These are phyloP conservation scores for Citrus unshiu DNA, from an alignment of 345 rosid species.

Conservation along the genomic window DNA sequence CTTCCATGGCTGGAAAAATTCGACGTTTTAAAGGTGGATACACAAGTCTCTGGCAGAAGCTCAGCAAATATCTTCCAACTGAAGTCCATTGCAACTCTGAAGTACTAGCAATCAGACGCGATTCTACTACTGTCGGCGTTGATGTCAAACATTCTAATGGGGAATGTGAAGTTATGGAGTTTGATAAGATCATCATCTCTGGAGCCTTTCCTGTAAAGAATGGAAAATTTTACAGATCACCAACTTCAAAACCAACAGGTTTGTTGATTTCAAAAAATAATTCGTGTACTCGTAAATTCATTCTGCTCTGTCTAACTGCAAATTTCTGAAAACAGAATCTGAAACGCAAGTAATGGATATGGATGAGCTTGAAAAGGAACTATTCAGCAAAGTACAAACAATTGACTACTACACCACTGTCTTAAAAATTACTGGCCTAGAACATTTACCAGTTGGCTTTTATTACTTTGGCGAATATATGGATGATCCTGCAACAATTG, in stretches of 20 bases:
- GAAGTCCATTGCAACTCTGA: constrained; percentile 42
- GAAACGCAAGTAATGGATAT: constrained; percentile 42
- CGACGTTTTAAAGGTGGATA: constrained; percentile 62
- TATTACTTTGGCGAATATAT: constrained; percentile 63
- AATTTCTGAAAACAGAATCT: constrained; percentile 35
- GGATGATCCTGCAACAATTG: constrained; percentile 61
- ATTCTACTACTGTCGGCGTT: constrained; percentile 31
- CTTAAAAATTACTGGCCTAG: constrained; percentile 52
- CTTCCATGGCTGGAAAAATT: constrained; percentile 75
- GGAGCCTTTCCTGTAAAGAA: constrained; percentile 49
- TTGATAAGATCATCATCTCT: constrained; percentile 56
- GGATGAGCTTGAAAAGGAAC: constrained; percentile 45
- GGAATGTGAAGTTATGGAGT: constrained; percentile 38
- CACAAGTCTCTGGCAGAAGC: constrained; percentile 50
- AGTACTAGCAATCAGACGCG: constrained; percentile 42
- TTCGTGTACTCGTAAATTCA: not conserved
- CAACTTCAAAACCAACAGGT: constrained; percentile 36
- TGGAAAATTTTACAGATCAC: constrained; percentile 52
- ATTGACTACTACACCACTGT: constrained; percentile 68
- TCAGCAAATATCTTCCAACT: constrained; percentile 40
- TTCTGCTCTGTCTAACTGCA: not conserved
- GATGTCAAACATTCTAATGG: constrained; percentile 29
- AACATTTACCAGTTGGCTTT: constrained; percentile 55
- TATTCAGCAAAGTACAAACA: constrained; percentile 55
- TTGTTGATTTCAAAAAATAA: constrained; percentile 1